A percentile compares a stretch with the other conserved stretches of the same genome.
These are phyloP conservation scores for Schizosaccharomyces japonicus DNA, from an alignment of 805 yeast genomes.

Conservation along the genomic window DNA sequence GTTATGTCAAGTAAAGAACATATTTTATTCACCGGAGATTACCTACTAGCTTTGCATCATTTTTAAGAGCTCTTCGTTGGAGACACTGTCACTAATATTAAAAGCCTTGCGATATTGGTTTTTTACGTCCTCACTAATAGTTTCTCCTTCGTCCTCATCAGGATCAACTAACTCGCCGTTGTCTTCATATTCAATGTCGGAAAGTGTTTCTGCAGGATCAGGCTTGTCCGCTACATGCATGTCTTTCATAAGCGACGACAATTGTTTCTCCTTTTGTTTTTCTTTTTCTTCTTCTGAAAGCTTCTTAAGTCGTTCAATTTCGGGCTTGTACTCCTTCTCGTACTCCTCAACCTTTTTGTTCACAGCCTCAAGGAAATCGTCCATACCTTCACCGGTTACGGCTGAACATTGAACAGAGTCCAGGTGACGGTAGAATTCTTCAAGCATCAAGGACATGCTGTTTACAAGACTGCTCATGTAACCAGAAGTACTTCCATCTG, in stretches of 20 bases:
- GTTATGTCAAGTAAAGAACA: too few relatives aligned
- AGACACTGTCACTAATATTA: background rate
- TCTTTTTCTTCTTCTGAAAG: slow-evolving; percentile 58
- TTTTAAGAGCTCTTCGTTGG: background rate
- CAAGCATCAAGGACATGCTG: slow-evolving; percentile 86
- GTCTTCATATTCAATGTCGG: slow-evolving; percentile 32
- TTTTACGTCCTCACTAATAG: background rate
- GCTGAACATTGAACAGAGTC: slow-evolving; percentile 87
- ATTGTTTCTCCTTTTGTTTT: slow-evolving; percentile 42
- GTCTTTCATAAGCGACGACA: slow-evolving; percentile 62
- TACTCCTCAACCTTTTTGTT: slow-evolving; percentile 74
- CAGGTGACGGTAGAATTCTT: slow-evolving; percentile 78
- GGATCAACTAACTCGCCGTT: slow-evolving; percentile 10
- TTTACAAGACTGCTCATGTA: slow-evolving; percentile 86
- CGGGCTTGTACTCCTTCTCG: slow-evolving; percentile 57
- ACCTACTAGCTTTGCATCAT: too few relatives aligned
- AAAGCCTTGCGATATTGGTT: background rate
- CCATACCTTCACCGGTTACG: slow-evolving; percentile 82
- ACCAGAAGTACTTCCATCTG: slow-evolving; percentile 41
- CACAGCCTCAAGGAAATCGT: slow-evolving; percentile 65
- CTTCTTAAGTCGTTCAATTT: slow-evolving; percentile 57
- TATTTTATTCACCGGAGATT: too few relatives aligned
- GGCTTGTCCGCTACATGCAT: slow-evolving; percentile 32
- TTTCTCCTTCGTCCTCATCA: background rate
- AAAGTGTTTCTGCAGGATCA: slow-evolving; percentile 31